Conservation (phyloP, 495 filamentous ascomycete genomes). For the Trichoderma reesei region DNA sequence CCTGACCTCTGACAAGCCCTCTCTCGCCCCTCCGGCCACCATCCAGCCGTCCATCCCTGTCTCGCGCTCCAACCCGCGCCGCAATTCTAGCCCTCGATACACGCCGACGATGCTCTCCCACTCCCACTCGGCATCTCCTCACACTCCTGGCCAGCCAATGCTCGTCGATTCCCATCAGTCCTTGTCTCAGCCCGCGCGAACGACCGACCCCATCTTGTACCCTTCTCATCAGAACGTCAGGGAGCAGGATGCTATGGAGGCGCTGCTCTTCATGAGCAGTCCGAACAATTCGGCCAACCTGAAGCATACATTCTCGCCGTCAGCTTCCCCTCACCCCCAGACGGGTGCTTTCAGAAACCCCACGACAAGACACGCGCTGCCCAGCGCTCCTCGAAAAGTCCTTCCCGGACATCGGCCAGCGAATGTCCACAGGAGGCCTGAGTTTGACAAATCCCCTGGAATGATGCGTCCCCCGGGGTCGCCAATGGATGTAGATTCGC, state of each 20-base stretch:
- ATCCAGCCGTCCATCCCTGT: conserved; percentile 38
- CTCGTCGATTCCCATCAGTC: conserved; percentile 19
- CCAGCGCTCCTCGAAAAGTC: conserved; percentile 34
- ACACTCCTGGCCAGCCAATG: conserved; percentile 31
- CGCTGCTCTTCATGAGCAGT: conserved; percentile 78
- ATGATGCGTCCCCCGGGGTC: conserved; percentile 6
- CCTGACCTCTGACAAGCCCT: conserved; percentile 18
- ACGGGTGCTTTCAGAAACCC: conserved; percentile 23
- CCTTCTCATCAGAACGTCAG: conserved; percentile 44
- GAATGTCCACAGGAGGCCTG: conserved; percentile 32
- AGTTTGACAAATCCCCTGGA: conserved; percentile 35
- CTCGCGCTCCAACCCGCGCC: conserved; percentile 19
- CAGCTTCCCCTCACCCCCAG: conserved; percentile 3
- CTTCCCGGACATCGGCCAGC: conserved; percentile 28
- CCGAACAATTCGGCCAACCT: conserved; percentile 61
- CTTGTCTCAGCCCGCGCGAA: conserved; percentile 28
- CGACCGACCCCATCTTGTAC: conserved; percentile 50
- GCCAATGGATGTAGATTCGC: conserved; percentile 36
- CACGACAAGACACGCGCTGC: conserved; percentile 21
- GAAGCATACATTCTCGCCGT: conserved; percentile 35
- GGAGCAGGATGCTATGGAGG: conserved; percentile 83
- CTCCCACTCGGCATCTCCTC: conserved; percentile 24
- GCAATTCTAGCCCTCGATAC: conserved; percentile 23
- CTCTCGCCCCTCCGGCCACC: conserved; percentile 52
- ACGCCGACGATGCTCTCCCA: conserved; percentile 23